phyloP scores from a whole-genome alignment of 768 basidiomycete genomes.

The Mycena crocata region DNA sequence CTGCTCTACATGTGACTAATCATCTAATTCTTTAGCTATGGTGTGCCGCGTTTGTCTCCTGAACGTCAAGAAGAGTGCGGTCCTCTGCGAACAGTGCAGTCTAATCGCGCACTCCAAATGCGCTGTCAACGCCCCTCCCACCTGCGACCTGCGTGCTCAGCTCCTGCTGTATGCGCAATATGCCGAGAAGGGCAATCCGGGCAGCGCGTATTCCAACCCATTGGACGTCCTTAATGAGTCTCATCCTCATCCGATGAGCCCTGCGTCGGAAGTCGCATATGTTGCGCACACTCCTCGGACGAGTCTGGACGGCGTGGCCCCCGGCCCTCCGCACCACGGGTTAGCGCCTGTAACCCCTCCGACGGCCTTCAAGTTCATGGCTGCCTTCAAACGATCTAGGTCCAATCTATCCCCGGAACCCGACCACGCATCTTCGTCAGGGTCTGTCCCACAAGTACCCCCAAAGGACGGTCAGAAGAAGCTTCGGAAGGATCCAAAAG shows the following conservation, averaged over 20 bases:
- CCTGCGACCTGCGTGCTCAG: constrained; percentile 85
- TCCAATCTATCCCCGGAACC: constrained; percentile 66
- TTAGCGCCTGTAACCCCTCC: constrained; percentile 54
- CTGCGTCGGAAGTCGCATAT: constrained; percentile 69
- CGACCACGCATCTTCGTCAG: constrained; percentile 42
- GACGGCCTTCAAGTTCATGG: constrained; percentile 73
- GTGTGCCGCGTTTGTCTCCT: constrained; percentile 85
- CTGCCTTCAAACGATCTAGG: constrained; percentile 72
- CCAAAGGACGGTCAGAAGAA: constrained; percentile 41
- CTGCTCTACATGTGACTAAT: constrained; percentile 20
- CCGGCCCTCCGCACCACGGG: constrained; percentile 44
- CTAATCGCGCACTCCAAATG: constrained; percentile 90
- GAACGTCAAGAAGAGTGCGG: constrained; percentile 86
- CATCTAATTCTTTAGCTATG: constrained; percentile 67
- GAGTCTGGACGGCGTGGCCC: constrained; percentile 55
- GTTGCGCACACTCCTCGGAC: constrained; percentile 59
- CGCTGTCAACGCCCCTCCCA: constrained; percentile 76
- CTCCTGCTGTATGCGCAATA: constrained; percentile 84
- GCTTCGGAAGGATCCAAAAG: constrained; percentile 51
- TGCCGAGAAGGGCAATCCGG: constrained; percentile 72
- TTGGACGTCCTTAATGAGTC: constrained; percentile 56
- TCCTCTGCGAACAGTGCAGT: constrained; percentile 90
- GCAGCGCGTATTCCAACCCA: constrained; percentile 64
- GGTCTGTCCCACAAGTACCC: constrained; percentile 42
- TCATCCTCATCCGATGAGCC: constrained; percentile 55